phyloP scores from a whole-genome alignment of 495 filamentous ascomycete genomes.

The Parathielavia hyrcaniae region DNA sequence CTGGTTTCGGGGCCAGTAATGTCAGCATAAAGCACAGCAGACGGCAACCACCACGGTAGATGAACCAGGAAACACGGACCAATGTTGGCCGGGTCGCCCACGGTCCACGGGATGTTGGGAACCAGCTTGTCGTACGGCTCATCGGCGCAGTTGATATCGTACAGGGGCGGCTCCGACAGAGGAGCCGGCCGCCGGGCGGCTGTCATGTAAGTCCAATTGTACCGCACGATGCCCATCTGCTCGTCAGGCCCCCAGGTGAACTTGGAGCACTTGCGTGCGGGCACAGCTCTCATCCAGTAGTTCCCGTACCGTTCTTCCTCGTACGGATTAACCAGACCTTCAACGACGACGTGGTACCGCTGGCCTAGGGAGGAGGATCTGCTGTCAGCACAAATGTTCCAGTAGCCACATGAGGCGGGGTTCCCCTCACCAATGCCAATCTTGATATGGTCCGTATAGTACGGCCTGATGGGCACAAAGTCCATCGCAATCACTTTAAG shows the following conservation, averaged over 20 bases:
- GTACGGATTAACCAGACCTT: slow-evolving; percentile 25
- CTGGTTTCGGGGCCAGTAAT: too few relatives aligned
- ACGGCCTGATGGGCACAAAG: slow-evolving; percentile 48
- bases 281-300: not conserved
- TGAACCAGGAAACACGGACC: not conserved
- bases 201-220: not conserved
- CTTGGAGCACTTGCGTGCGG: not conserved
- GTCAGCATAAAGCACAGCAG: too few relatives aligned
- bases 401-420: too few relatives aligned
- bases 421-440: slow-evolving; percentile 46
- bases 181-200: too few relatives aligned
- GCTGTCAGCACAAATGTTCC: not conserved
- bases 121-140: not conserved
- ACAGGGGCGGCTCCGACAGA: not conserved
- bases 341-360: slow-evolving; percentile 62
- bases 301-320: not conserved
- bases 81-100: not conserved
- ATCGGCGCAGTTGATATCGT: not conserved
- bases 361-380: slow-evolving; percentile 35
- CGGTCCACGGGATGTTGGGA: not conserved
- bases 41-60: too few relatives aligned
- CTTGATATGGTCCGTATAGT: slow-evolving; percentile 35
- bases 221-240: slow-evolving; percentile 18
- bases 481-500: slow-evolving; percentile 49
- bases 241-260: slow-evolving; percentile 13